These are phyloP conservation scores for Colletotrichum chrysophilum DNA, from an alignment of 2,329 filamentous ascomycete species.

Conservation along the genomic window DNA sequence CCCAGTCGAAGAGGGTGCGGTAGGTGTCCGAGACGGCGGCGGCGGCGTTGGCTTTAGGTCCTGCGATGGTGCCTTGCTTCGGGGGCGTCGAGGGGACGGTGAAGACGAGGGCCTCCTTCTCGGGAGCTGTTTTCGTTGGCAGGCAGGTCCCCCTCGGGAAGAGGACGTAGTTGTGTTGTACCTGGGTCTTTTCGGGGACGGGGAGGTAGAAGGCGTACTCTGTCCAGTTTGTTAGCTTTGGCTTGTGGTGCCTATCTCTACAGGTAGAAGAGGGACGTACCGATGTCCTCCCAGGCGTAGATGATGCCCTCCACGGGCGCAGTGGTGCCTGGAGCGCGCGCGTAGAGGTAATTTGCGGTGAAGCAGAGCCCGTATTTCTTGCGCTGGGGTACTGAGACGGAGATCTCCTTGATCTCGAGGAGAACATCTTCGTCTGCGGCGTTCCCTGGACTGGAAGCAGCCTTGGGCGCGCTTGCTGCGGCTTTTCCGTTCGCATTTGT, in stretches of 20 bases:
- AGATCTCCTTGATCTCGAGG: constrained; percentile 69
- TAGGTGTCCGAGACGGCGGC: constrained; percentile 63
- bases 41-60: constrained; percentile 54
- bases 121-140: constrained; percentile 48
- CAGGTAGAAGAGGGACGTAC: constrained; percentile 37
- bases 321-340: constrained; percentile 55
- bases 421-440: constrained; percentile 57
- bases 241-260: not conserved
- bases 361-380: constrained; percentile 73
- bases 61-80: constrained; percentile 63
- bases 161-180: constrained; percentile 70
- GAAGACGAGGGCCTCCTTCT: constrained; percentile 66
- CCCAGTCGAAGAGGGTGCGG: constrained; percentile 66
- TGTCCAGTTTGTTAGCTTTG: constrained; percentile 29
- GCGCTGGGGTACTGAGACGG: constrained; percentile 68
- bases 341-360: constrained; percentile 64
- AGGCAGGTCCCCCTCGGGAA: constrained; percentile 63
- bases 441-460: constrained; percentile 32
- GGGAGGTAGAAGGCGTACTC: constrained; percentile 69
- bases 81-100: constrained; percentile 65
- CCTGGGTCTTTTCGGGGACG: constrained; percentile 68
- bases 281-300: constrained; percentile 67
- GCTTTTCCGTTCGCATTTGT: constrained; percentile 26
- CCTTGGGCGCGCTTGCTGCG: constrained; percentile 22
- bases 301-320: constrained; percentile 58